Conservation (phyloP, 2,329 filamentous ascomycete genomes). For the Microascus cirrosus region DNA sequence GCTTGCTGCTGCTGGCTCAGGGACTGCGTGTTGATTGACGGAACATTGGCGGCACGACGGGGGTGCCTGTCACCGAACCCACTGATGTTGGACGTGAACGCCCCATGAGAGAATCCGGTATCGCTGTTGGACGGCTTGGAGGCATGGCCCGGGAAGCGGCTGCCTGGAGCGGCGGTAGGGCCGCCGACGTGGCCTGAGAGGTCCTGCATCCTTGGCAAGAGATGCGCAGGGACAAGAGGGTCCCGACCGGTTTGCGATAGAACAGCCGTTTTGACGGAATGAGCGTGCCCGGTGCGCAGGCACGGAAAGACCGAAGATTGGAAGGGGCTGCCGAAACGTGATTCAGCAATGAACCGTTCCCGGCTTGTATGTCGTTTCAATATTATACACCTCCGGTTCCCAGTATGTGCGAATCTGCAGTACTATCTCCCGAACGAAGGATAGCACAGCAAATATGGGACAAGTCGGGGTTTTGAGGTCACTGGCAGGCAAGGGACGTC, state of each 20-base stretch:
- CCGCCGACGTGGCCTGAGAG: slow-evolving; percentile 54
- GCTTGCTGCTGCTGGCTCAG: slow-evolving; percentile 20
- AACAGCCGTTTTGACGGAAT: slow-evolving; percentile 68
- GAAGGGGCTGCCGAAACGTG: neutral
- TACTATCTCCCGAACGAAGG: neutral
- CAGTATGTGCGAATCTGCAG: neutral
- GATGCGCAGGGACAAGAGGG: slow-evolving; percentile 76
- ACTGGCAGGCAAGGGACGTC: neutral
- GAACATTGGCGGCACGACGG: slow-evolving; percentile 71
- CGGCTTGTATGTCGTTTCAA: neutral
- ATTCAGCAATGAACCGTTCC: neutral
- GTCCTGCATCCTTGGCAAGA: slow-evolving; percentile 78
- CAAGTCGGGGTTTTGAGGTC: neutral
- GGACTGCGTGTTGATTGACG: slow-evolving; percentile 80
- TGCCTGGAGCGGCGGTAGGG: slow-evolving; percentile 39
- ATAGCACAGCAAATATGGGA: neutral
- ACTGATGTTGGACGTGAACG: slow-evolving; percentile 65
- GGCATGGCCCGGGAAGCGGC: slow-evolving; percentile 56
- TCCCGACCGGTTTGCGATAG: slow-evolving; percentile 69
- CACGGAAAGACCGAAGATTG: slow-evolving; percentile 23
- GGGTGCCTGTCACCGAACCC: slow-evolving; percentile 82
- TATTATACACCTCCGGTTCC: neutral
- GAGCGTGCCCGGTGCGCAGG: slow-evolving; percentile 40
- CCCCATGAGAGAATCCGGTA: slow-evolving; percentile 85
- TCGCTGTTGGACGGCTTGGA: slow-evolving; percentile 77